phyloP scores from a whole-genome alignment of 352 stramenopile genomes.

The Elongisporangium undulatum region DNA sequence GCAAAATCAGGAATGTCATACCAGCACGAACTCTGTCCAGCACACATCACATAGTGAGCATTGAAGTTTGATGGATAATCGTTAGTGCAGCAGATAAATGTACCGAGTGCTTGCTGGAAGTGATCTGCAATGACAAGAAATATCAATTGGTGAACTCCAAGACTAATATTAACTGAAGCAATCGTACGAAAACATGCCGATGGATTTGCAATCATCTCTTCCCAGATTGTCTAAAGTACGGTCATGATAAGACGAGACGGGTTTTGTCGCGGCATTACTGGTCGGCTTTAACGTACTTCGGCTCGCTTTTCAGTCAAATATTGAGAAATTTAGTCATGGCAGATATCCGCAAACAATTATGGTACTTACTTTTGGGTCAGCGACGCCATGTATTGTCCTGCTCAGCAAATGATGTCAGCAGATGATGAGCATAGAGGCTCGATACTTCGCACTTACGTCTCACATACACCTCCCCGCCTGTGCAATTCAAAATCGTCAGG shows the following conservation, averaged over 20 bases:
- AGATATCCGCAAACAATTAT: neutral
- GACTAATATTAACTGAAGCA: neutral
- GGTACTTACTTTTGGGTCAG: constrained; percentile 48
- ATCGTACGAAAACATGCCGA: constrained; percentile 71
- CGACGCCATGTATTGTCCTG: constrained; percentile 64
- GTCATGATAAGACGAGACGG: neutral
- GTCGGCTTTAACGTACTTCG: neutral
- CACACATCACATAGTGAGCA: constrained; percentile 2
- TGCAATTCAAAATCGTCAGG: neutral
- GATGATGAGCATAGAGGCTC: neutral
- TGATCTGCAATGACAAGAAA: constrained; percentile 31
- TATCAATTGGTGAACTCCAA: too few relatives aligned
- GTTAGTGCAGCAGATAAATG: neutral
- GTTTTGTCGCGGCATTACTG: neutral
- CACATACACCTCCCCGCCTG: constrained; percentile 51
- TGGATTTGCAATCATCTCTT: constrained; percentile 86
- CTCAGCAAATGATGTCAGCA: constrained; percentile 3
- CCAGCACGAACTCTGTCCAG: constrained; percentile 71
- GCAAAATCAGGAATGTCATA: constrained; percentile 9
- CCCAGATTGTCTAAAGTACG: constrained; percentile 65
- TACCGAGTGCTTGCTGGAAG: constrained; percentile 71
- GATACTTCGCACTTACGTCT: constrained; percentile 36
- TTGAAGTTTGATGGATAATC: neutral
- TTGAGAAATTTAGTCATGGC: neutral
- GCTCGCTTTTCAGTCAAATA: constrained; percentile 4